phyloP scores from a whole-genome alignment of 176 grass and related monocot genomes.

The Hsuehochloa calcarea region DNA sequence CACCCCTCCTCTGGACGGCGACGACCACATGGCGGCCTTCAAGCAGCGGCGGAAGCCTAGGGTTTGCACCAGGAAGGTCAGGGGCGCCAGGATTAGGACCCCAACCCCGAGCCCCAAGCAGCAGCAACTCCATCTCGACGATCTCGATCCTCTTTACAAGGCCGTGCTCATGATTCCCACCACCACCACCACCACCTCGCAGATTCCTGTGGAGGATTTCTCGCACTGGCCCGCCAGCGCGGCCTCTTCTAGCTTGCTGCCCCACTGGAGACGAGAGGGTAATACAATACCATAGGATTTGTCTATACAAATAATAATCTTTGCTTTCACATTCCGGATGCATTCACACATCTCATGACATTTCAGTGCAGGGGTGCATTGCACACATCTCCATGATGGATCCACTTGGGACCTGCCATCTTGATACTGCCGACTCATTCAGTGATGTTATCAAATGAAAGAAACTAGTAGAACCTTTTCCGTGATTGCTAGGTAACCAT shows the following conservation, averaged over 20 bases:
- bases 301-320: not conserved
- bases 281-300: not conserved
- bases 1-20: not conserved
- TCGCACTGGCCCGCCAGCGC: constrained; percentile 18
- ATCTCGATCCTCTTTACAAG: constrained; percentile 23
- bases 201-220: not conserved
- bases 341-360: not conserved
- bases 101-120: constrained; percentile 3
- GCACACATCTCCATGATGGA: not conserved
- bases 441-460: not conserved
- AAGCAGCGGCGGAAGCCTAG: constrained; percentile 7
- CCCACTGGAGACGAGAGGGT: not conserved
- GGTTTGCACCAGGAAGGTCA: constrained; percentile 33
- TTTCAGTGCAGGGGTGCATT: not conserved
- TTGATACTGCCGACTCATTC: not conserved
- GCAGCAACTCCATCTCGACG: not conserved
- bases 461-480: not conserved
- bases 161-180: constrained; percentile 34
- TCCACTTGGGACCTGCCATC: not conserved
- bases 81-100: constrained; percentile 25
- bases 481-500: not conserved
- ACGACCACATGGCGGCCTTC: not conserved
- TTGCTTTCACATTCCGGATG: not conserved
- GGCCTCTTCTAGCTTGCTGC: constrained; percentile 32
- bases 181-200: not conserved